Base-by-base conservation (phyloP, 192 early-diverging fungal genomes). In the Podila horticola region DNA sequence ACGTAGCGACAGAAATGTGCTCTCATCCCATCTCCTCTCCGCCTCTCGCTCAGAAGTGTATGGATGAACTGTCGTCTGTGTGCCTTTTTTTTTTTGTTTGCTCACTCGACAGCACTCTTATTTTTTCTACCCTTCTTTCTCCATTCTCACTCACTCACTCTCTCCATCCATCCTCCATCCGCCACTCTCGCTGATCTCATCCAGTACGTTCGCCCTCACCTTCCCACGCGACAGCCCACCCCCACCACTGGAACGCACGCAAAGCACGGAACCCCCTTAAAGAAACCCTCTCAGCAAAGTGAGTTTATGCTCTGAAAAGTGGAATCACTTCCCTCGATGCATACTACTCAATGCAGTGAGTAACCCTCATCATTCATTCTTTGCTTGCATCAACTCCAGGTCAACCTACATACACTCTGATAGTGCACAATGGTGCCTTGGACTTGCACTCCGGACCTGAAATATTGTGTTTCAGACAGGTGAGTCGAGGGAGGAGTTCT, bases 341-440 rank as follows among this genome's bases (percentile, higher is more conserved):
- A 45, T 17, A 12, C 15, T 17, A 15, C 13, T 17, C 41, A 45
- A 45, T 45, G 41, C 41, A 45, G 41, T 2, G 15, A 45, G 15
- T 45, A 45, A 45, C 41, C 41, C 41, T 45, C 41, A 45, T 45
- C 41, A 1, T 17, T 45, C 9, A 41, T 17, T 45, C 38, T 17
- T 15, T 17, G 0, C 0, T 15, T 13, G 15, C 41, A 45, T 45
- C 41, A 15, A 3, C 15, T 45, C 41, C 41, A 45, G 41, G 41
- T 17, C 41, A 45, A 13, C 13, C 13, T 17, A 17, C 13, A 2
- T 17, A 45, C 38, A 45, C 41, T 4, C 15, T 15, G 4, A 45
- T 45, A 45, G 41, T 45, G 13, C 41, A 55, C 24, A n/a, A 55
- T 55, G 52, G 52, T 55, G 52, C 52, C 52, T 55, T 55, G 52